phyloP scores from a whole-genome alignment of 2,329 filamentous ascomycete genomes.

The Alternaria sp. region DNA sequence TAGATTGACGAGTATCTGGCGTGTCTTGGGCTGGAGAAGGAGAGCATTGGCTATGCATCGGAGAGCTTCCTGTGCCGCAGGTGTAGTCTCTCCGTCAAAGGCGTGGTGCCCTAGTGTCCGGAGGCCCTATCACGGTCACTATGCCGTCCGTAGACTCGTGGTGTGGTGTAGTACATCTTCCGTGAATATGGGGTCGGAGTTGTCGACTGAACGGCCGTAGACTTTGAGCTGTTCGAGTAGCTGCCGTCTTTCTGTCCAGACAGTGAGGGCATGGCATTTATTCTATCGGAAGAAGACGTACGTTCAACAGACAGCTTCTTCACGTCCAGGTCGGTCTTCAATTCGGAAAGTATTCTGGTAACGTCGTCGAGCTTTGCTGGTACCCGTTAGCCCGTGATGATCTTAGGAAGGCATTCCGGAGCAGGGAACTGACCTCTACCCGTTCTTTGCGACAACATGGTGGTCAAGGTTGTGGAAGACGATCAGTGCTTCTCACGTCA shows the following conservation, averaged over 20 bases:
- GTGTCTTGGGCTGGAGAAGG: constrained; percentile 71
- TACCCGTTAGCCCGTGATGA: constrained; percentile 17
- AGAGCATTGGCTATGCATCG: constrained; percentile 87
- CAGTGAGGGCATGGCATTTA: constrained; percentile 15
- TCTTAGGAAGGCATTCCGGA: not conserved
- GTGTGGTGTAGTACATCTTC: constrained; percentile 63
- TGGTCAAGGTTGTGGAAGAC: not conserved
- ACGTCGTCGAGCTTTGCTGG: constrained; percentile 75
- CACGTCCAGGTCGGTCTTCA: constrained; percentile 70
- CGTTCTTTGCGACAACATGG: constrained; percentile 23
- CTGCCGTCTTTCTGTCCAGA: constrained; percentile 66
- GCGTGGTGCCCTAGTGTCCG: constrained; percentile 75
- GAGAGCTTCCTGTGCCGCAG: constrained; percentile 74
- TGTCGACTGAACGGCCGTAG: constrained; percentile 74
- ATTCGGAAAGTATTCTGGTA: constrained; percentile 67
- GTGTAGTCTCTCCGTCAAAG: constrained; percentile 70
- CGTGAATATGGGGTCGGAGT: constrained; percentile 87
- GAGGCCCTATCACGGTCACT: constrained; percentile 68
- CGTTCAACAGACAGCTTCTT: constrained; percentile 67
- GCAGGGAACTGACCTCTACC: constrained; percentile 30
- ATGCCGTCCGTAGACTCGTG: constrained; percentile 9
- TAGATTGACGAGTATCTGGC: constrained; percentile 77
- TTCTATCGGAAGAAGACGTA: constrained; percentile 50
- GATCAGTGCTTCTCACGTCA: constrained; percentile 2
- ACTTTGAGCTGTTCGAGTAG: constrained; percentile 74